Evolutionary conservation across 768 basidiomycete genomes (phyloP).

Genomic region (Tricholoma saponaceum): DNA sequence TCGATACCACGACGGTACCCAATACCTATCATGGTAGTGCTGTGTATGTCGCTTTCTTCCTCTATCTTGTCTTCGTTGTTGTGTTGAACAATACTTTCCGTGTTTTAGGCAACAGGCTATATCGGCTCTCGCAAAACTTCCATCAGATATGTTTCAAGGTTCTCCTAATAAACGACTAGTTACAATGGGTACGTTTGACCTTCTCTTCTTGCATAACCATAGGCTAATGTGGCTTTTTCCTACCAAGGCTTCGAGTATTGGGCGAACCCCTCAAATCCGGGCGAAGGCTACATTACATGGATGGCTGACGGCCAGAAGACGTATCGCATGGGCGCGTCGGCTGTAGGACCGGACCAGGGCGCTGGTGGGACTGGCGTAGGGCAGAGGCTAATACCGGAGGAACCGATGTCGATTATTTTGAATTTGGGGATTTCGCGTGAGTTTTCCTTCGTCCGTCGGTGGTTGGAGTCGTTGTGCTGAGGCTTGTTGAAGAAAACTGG

Average conservation of each 20-base stretch:
- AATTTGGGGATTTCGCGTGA: slow-evolving; percentile 60
- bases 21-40: slow-evolving; percentile 48
- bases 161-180: slow-evolving; percentile 13
- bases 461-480: neutral
- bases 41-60: slow-evolving; percentile 21
- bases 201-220: neutral
- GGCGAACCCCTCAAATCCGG: slow-evolving; percentile 49
- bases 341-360: slow-evolving; percentile 40
- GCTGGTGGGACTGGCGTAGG: slow-evolving; percentile 42
- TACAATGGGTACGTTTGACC: neutral
- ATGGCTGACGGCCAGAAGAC: slow-evolving; percentile 52
- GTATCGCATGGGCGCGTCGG: slow-evolving; percentile 47
- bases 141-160: slow-evolving; percentile 54
- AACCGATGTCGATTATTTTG: slow-evolving; percentile 57
- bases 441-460: slow-evolving; percentile 20
- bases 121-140: slow-evolving; percentile 41
- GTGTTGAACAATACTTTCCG: neutral
- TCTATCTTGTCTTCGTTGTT: neutral
- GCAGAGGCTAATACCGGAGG: slow-evolving; percentile 56
- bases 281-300: slow-evolving; percentile 73
- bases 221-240: neutral
- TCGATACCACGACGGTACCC: slow-evolving; percentile 27
- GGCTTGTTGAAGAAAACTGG: slow-evolving; percentile 48
- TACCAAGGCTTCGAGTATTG: slow-evolving; percentile 72
- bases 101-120: slow-evolving; percentile 46